Percentiles rank a stretch among this genome's conserved stretches.
Conservation (phyloP, 1,139 yeast species). For the Pichia inconspicua region DNA sequence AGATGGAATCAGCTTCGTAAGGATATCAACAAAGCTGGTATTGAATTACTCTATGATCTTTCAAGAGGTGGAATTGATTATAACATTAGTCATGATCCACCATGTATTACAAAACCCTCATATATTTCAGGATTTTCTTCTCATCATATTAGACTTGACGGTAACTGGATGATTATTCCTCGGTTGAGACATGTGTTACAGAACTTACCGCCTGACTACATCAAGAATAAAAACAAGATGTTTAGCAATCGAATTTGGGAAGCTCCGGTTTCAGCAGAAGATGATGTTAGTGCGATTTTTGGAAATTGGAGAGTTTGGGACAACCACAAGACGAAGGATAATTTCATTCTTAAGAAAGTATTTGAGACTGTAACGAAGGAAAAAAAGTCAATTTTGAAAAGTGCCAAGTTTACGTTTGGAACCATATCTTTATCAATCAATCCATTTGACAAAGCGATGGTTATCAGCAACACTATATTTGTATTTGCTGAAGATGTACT, state of each 20-base stretch:
- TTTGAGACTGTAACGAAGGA: slow-evolving; percentile 25
- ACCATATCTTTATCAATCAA: slow-evolving; percentile 12
- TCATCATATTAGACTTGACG: slow-evolving; percentile 70
- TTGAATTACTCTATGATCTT: slow-evolving; percentile 46
- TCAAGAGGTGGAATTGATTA: slow-evolving; percentile 55
- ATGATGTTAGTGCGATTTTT: slow-evolving; percentile 50
- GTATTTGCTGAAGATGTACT: slow-evolving; percentile 11
- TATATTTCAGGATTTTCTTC: slow-evolving; percentile 60
- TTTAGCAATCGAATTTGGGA: slow-evolving; percentile 28
- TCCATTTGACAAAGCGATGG: slow-evolving; percentile 20
- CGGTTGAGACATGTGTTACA: slow-evolving; percentile 67
- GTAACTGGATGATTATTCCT: slow-evolving; percentile 81
- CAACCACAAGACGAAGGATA: slow-evolving; percentile 47
- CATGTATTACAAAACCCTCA: slow-evolving; percentile 84
- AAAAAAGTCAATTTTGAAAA: slow-evolving; percentile 1
- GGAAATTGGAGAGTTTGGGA: slow-evolving; percentile 94
- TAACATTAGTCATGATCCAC: slow-evolving; percentile 73
- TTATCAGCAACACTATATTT: slow-evolving; percentile 13
- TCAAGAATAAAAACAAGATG: slow-evolving; percentile 23
- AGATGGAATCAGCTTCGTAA: slow-evolving; percentile 8
- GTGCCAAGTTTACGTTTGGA: slow-evolving; percentile 9
- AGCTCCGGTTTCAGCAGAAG: slow-evolving; percentile 46
- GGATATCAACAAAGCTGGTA: slow-evolving; percentile 23
- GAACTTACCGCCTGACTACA: slow-evolving; percentile 53
- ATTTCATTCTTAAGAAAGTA: slow-evolving; percentile 43